Evolutionary conservation across 768 basidiomycete genomes (phyloP).

Genomic region (Collybiopsis confluens): DNA sequence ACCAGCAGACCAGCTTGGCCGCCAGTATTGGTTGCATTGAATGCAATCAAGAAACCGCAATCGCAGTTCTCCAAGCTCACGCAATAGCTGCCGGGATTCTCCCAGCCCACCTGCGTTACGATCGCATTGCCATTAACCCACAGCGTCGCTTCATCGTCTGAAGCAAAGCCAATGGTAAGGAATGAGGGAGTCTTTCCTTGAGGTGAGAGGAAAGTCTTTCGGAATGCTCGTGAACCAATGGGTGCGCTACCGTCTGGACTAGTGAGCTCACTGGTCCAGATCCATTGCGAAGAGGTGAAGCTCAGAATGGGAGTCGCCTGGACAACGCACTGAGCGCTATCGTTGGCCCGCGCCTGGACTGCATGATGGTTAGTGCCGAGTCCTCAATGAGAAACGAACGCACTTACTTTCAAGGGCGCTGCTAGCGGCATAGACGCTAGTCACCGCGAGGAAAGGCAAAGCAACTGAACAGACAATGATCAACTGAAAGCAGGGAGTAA

Average conservation of each 20-base stretch:
- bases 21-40: constrained; percentile 23
- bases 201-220: constrained; percentile 19
- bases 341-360: no score
- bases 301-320: constrained; percentile 9
- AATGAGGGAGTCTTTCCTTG: constrained; percentile 18
- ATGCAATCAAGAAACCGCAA: constrained; percentile 9
- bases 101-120: constrained; percentile 4
- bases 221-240: constrained; percentile 21
- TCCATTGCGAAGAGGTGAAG: constrained; percentile 21
- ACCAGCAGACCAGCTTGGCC: constrained; percentile 15
- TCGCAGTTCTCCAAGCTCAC: background rate
- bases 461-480: constrained; percentile 15
- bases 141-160: constrained; percentile 22
- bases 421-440: no score
- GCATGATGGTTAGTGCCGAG: no score
- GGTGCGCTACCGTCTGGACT: constrained; percentile 19
- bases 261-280: constrained; percentile 20
- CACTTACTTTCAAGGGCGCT: no score
- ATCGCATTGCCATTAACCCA: constrained; percentile 22
- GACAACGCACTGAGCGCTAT: no score
- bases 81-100: background rate
- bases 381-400: no score
- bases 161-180: constrained; percentile 19
- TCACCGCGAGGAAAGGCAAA: no score
- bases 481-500: no score